Conservation (phyloP, 2,329 filamentous ascomycete genomes). For the Penicillium sclerotigenum region DNA sequence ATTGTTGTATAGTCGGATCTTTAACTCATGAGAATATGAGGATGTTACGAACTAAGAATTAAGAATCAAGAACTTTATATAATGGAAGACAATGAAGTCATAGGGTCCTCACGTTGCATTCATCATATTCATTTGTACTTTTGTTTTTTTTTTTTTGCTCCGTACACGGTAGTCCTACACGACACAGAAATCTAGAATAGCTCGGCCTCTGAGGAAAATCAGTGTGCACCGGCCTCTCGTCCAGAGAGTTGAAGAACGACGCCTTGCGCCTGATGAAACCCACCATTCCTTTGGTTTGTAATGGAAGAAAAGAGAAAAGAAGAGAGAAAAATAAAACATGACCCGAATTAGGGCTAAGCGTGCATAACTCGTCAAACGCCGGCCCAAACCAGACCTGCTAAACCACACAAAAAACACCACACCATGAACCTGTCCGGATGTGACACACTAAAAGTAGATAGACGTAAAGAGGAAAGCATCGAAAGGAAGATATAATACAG, state of each 20-base stretch:
- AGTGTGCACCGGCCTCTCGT: constrained; percentile 18
- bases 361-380: constrained; percentile 32
- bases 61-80: background rate
- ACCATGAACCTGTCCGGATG: constrained; percentile 34
- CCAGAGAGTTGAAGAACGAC: constrained; percentile 14
- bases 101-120: constrained; percentile 18
- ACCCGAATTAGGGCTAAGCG: constrained; percentile 6
- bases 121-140: constrained; percentile 19
- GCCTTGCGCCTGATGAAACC: constrained; percentile 13
- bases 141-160: constrained; percentile 16
- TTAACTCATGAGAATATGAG: constrained; percentile 54
- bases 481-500: constrained; percentile 35
- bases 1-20: constrained; percentile 63
- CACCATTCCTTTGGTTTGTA: background rate
- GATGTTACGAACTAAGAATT: background rate
- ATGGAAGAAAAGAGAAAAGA: constrained; percentile 10
- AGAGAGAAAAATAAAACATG: constrained; percentile 18
- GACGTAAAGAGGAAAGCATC: constrained; percentile 13
- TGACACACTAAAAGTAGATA: constrained; percentile 18
- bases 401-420: constrained; percentile 36
- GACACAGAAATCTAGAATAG: constrained; percentile 20
- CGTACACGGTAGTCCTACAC: constrained; percentile 35
- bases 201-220: constrained; percentile 12
- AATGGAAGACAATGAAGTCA: background rate
- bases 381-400: constrained; percentile 31